These are phyloP conservation scores for Spinacia oleracea DNA, from an alignment of 179 eudicot species.

Conservation along the genomic window DNA sequence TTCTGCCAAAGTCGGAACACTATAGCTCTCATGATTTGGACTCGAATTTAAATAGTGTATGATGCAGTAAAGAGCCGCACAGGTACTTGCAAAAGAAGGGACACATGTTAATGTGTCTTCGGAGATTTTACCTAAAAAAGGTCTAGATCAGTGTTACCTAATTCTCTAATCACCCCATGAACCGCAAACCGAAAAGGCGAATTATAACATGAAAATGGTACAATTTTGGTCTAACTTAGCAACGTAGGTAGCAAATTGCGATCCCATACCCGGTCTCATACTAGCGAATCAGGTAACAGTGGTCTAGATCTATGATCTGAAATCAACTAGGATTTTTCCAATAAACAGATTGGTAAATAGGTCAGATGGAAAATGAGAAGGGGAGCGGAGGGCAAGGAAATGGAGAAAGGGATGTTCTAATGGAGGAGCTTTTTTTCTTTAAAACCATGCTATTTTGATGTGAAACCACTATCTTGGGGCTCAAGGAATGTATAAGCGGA, in stretches of 20 bases:
- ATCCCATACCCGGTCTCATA: too few species aligned
- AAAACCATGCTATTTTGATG: not conserved
- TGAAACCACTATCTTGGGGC: not conserved
- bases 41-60: not conserved
- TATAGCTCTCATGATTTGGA: not conserved
- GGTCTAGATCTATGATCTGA: not conserved
- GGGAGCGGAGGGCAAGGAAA: not conserved
- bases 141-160: not conserved
- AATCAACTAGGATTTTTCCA: not conserved
- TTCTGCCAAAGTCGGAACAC: not conserved
- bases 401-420: too few species aligned
- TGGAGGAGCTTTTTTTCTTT: not conserved
- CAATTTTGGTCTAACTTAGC: too few species aligned
- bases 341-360: too few species aligned
- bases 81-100: not conserved
- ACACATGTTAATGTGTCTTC: not conserved
- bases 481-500: not conserved
- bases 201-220: too few species aligned
- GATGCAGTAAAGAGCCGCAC: not conserved
- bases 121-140: not conserved
- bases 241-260: too few species aligned
- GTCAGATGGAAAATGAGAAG: too few species aligned
- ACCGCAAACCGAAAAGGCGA: too few species aligned
- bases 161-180: too few species aligned
- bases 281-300: too few species aligned